Base-by-base conservation (phyloP, 1,284 basidiomycete species). In the Salmacisia buchloeana region DNA sequence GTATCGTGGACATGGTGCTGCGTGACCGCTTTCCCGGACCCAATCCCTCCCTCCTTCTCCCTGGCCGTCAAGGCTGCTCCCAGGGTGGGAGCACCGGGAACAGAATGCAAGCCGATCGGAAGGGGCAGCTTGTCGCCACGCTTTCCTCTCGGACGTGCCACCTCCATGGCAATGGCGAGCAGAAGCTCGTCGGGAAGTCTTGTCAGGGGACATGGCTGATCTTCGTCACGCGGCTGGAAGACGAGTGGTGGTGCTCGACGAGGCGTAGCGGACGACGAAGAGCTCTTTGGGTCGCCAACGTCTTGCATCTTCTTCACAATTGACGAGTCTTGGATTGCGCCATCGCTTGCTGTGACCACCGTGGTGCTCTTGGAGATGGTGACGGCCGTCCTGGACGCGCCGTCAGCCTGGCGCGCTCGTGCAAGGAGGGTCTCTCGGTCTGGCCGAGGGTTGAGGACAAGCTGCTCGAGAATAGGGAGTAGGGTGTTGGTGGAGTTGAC, bases 151-250 rank as follows among this genome's bases (percentile, higher is more conserved):
- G 74, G 73, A 15, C 60, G 61, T 18, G 68, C 69, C 36, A 75
- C 58, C 60, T 70, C 65, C 25, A 58, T 38, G 3, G 76, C 57
- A 34, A 79, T 70, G 43, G 64, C 60, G 27, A 76, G 45, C 45
- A 76, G 65, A 1, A 79, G 34, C 46, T 79, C 77, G 46, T 78
- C 76, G 0, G 77, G 77, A 9, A 79, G 58, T 10, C 60, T 66
- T 4, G 63, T 64, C 5, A 65, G 65, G 60, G 35, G 54, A 4
- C 73, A 59, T 10, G 65, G 61, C 49, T 61, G 58, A 18, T 72
- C 69, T 34, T 71, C 72, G 60, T 78, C 73, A 49, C 65, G 69
- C 1, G 72, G 68, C 23, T 23, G 58, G 23, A 76, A 73, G 18
- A 71, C 56, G 2, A 34, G 38, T 12, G 29, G 36, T 18, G 33